These are phyloP conservation scores for Saccharomycopsis fibuligera DNA, from an alignment of 805 yeast genomes.

Conservation along the genomic window DNA sequence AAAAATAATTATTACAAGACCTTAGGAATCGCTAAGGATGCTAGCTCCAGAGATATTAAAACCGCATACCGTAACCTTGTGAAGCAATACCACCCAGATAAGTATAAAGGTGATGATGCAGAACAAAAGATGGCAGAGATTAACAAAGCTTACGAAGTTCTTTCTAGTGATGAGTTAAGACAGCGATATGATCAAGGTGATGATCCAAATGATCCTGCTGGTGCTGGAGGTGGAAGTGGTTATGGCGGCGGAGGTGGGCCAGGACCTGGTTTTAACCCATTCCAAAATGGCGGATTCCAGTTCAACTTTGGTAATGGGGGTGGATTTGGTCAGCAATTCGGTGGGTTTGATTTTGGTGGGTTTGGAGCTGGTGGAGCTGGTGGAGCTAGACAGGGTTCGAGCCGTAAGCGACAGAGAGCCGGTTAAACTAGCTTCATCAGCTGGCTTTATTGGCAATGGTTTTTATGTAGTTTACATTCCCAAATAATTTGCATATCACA, in stretches of 20 bases:
- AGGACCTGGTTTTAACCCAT: slow-evolving; percentile 2
- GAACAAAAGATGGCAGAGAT: slow-evolving; percentile 86
- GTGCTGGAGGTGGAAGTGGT: slow-evolving; percentile 11
- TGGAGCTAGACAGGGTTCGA: background rate
- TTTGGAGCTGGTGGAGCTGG: slow-evolving; percentile 8
- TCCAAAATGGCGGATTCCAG: slow-evolving; percentile 1
- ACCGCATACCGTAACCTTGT: slow-evolving; percentile 76
- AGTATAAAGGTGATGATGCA: slow-evolving; percentile 67
- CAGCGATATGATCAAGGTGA: slow-evolving; percentile 61
- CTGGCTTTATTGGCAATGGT: too few species aligned
- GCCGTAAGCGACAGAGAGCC: too few species aligned
- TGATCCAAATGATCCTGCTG: slow-evolving; percentile 40
- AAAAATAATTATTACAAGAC: slow-evolving; percentile 75
- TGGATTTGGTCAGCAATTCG: slow-evolving; percentile 3
- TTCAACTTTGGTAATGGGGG: slow-evolving; percentile 7
- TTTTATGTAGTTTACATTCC: too few species aligned
- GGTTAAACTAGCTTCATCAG: too few species aligned
- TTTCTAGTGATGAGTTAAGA: slow-evolving; percentile 59
- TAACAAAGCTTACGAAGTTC: slow-evolving; percentile 85
- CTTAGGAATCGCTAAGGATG: slow-evolving; percentile 58
- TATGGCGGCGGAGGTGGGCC: background rate
- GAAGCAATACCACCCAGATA: slow-evolving; percentile 87
- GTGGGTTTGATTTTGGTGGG: slow-evolving; percentile 18
- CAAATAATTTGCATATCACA: too few species aligned
- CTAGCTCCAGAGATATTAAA: slow-evolving; percentile 66